phyloP scores from a whole-genome alignment of 805 yeast species.

The Kodamaea kaohsiungensis region DNA sequence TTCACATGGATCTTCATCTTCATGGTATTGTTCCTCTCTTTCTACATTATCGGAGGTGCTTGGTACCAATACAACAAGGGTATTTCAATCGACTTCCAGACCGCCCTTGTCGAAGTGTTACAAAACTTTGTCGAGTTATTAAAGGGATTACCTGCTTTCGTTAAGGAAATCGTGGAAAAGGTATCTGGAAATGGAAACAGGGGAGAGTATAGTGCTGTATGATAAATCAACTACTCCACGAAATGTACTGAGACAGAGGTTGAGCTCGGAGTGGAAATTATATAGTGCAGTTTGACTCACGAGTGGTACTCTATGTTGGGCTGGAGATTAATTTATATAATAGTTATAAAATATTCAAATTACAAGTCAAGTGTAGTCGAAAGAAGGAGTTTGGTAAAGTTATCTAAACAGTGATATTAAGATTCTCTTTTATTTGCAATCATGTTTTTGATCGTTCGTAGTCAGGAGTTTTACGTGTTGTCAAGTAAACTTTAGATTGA shows the following conservation, averaged over 20 bases:
- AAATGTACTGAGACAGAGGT: not conserved
- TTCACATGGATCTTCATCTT: slow-evolving; percentile 80
- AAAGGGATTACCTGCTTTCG: slow-evolving; percentile 62
- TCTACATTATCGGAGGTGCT: slow-evolving; percentile 71
- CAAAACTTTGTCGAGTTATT: slow-evolving; percentile 64
- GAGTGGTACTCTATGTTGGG: not conserved
- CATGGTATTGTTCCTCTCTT: slow-evolving; percentile 65
- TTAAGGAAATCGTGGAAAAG: slow-evolving; percentile 66
- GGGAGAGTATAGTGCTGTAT: slow-evolving; percentile 95
- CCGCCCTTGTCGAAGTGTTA: slow-evolving; percentile 68
- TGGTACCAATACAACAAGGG: slow-evolving; percentile 75
- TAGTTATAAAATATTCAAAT: not conserved
- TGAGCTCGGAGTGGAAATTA: too few species aligned
- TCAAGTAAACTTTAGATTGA: too few species aligned
- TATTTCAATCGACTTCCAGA: slow-evolving; percentile 70
- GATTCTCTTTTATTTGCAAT: not conserved
- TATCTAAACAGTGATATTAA: too few species aligned
- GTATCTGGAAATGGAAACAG: slow-evolving; percentile 63
- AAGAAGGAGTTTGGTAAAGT: too few species aligned
- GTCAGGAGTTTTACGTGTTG: too few species aligned
- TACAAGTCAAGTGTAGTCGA: not conserved
- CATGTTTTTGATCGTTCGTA: too few species aligned
- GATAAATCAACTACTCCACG: slow-evolving; percentile 15
- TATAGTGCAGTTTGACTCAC: not conserved
- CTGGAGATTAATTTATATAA: not conserved